Evolutionary conservation across 2,329 filamentous ascomycete genomes (phyloP).

Genomic region (Trichoderma sp.): DNA sequence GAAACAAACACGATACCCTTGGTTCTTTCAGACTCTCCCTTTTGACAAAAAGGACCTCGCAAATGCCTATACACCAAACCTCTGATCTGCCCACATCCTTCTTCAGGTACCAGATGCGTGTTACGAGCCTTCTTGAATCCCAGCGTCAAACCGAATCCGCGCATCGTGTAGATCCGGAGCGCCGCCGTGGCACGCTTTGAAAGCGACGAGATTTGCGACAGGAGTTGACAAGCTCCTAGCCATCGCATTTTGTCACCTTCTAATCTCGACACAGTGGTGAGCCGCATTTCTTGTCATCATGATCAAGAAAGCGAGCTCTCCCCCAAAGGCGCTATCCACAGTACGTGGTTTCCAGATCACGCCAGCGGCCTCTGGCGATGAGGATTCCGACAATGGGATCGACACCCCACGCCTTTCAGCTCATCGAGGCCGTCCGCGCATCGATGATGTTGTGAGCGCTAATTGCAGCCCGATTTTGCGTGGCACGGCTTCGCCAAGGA

Average conservation of each 20-base stretch:
- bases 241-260: background rate
- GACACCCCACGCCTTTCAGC: conserved; percentile 39
- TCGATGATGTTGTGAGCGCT: conserved; percentile 59
- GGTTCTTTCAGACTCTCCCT: conserved; percentile 11
- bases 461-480: conserved; percentile 63
- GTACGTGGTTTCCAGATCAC: conserved; percentile 58
- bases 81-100: conserved; percentile 46
- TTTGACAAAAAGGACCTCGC: conserved; percentile 25
- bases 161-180: conserved; percentile 57
- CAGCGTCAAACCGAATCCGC: conserved; percentile 50
- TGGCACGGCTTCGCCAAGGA: conserved; percentile 49
- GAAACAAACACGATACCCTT: conserved; percentile 4
- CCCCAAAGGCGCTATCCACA: conserved; percentile 50
- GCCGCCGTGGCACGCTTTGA: conserved; percentile 54
- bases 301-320: conserved; percentile 40
- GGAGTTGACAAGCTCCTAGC: background rate
- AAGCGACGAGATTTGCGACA: conserved; percentile 22
- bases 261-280: background rate
- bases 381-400: conserved; percentile 53
- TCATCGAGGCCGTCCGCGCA: conserved; percentile 41
- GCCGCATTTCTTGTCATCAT: conserved; percentile 34
- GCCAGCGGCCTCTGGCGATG: conserved; percentile 54
- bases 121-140: conserved; percentile 48
- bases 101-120: conserved; percentile 58
- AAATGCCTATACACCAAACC: conserved; percentile 57